Conservation (phyloP, 225 moss, liverwort and hornwort genomes). For the Sphagnum tenellum region DNA sequence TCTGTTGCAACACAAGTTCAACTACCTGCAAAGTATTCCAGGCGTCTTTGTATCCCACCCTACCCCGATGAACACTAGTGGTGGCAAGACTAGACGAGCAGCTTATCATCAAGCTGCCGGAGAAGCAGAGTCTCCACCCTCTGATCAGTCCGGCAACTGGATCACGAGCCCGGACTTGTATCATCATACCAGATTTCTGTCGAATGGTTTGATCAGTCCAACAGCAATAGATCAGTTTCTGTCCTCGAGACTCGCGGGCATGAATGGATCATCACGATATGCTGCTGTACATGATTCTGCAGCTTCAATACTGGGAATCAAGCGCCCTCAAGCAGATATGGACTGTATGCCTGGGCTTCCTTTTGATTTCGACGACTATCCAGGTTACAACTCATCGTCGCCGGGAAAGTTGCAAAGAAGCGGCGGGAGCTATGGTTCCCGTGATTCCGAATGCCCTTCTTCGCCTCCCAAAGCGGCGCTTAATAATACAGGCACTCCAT, state of each 20-base stretch:
- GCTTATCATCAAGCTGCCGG: too few relatives aligned
- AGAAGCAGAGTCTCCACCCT: constrained; percentile 16
- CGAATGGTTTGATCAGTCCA: constrained; percentile 9
- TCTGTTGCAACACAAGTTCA: constrained; percentile 41
- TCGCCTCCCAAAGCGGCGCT: constrained; percentile 28
- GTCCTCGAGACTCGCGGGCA: background rate
- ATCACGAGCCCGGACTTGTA: too few relatives aligned
- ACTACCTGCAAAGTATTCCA: constrained; percentile 29
- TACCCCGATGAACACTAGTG: constrained; percentile 17
- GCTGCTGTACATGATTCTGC: too few relatives aligned
- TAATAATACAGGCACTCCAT: constrained; percentile 16
- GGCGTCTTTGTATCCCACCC: constrained; percentile 28
- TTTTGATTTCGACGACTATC: constrained; percentile 22
- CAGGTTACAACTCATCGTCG: too few relatives aligned
- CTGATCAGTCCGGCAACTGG: constrained; percentile 19
- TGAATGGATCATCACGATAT: constrained; percentile 15
- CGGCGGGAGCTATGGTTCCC: constrained; percentile 12
- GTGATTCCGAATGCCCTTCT: constrained; percentile 39
- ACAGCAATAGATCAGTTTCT: constrained; percentile 13
- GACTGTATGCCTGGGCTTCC: background rate
- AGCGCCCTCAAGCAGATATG: constrained; percentile 6
- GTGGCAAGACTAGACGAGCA: constrained; percentile 1
- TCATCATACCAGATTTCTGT: too few relatives aligned
- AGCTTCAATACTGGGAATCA: constrained; percentile 8
- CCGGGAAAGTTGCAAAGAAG: too few relatives aligned